Conservation (phyloP, 495 filamentous ascomycete genomes). For the Neurospora terricola region DNA sequence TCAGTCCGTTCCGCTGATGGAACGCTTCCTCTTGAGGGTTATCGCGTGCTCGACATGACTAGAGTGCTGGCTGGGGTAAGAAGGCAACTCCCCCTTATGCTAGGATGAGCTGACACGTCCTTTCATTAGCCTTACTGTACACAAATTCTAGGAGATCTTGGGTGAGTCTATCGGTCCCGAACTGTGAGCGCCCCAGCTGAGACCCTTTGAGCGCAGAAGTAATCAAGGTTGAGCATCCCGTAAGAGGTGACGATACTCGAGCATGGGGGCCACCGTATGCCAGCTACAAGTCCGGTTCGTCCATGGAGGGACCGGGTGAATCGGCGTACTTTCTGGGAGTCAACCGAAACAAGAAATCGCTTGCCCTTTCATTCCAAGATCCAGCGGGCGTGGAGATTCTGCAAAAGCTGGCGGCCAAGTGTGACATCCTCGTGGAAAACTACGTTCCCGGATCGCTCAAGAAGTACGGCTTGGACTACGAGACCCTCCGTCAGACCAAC, state of each 20-base stretch:
- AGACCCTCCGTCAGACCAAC: slow-evolving; percentile 67
- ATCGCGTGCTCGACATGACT: slow-evolving; percentile 91
- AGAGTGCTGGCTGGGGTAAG: slow-evolving; percentile 89
- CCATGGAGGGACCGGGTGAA: slow-evolving; percentile 68
- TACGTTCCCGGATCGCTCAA: slow-evolving; percentile 86
- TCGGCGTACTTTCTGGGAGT: slow-evolving; percentile 90
- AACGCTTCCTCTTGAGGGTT: slow-evolving; percentile 62
- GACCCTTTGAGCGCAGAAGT: slow-evolving; percentile 66
- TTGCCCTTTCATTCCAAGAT: slow-evolving; percentile 85
- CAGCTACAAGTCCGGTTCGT: slow-evolving; percentile 48
- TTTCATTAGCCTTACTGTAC: slow-evolving; percentile 80
- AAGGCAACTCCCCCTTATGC: slow-evolving; percentile 5
- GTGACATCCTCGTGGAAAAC: slow-evolving; percentile 93
- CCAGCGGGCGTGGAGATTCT: slow-evolving; percentile 74
- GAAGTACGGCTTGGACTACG: slow-evolving; percentile 85
- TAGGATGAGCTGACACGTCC: neutral
- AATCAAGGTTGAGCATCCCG: slow-evolving; percentile 94
- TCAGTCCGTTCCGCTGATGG: slow-evolving; percentile 7
- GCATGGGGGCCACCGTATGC: slow-evolving; percentile 97
- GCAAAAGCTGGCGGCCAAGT: slow-evolving; percentile 70
- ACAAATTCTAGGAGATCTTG: slow-evolving; percentile 91
- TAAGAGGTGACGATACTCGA: slow-evolving; percentile 83
- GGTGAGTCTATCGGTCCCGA: slow-evolving; percentile 44
- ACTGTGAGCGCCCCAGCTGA: slow-evolving; percentile 4
- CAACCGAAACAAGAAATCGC: slow-evolving; percentile 93